Evolutionary conservation across 352 stramenopile genomes (phyloP), one percentile per base, ranked within the genome.

Genomic region (Pythium phragmitis): DNA sequence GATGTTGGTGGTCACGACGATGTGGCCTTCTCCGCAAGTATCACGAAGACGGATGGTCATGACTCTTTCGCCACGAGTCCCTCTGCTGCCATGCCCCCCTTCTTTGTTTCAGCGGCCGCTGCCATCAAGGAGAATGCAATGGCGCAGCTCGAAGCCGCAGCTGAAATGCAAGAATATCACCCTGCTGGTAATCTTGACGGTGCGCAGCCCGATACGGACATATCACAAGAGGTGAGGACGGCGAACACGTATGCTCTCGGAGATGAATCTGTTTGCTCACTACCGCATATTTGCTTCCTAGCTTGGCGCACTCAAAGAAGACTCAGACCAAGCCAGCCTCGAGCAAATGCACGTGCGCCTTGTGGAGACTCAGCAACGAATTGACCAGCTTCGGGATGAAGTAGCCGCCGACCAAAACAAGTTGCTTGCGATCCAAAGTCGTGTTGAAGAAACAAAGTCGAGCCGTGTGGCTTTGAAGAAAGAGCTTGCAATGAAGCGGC

Each of bases 401-500:
- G 16, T 67, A 17, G 23, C 46, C 2, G 36, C 46, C 16, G 68
- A 69, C 23, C 57, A 70, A 51, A 28, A 54, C 7, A 33, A 55
- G 21, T 8, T 74, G 11, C 26, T 51, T 7, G 33, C 26, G 2
- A 69, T 70, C 14, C 52, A 65, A 51, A 23, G 48, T 28, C 50
- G 42, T 8, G 28, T 74, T 13, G 58, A 80, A 3, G 65, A 83
- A 50, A 71, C 61, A 4, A 73, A 80, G 63, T 43, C 53, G 1
- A 66, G 48, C 0, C 68, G 72, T 0, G 48, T 71, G 11, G 67
- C 69, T 19, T 43, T 91, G n/a, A 74, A 88, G 49, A 77, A 80
- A 46, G 63, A 82, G 28, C 55, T 91, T 2, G 68, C 68, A 19
- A 77, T 63, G 23, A 72, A 86, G 37, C 79, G 81, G 16, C 73